Evolutionary conservation across 257 asterid species (phyloP).

Genomic region (Echium plantagineum): DNA sequence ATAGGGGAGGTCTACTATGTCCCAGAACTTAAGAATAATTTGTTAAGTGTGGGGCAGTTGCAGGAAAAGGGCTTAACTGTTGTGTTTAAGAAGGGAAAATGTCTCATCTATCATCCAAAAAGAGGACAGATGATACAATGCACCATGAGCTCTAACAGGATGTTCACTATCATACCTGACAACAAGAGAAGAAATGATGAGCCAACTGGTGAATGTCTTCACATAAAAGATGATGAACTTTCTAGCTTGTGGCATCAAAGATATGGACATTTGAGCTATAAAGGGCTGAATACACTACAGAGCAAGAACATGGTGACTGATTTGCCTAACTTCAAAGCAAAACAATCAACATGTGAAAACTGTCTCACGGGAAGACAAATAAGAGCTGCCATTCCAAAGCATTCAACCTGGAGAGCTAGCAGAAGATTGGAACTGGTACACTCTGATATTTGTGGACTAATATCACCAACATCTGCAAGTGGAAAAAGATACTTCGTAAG

Average conservation of each 20-base stretch:
- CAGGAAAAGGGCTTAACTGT: too few species aligned
- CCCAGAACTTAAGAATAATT: not conserved
- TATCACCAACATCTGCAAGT: not conserved
- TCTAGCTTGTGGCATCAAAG: conserved; percentile 6
- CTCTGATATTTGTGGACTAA: too few species aligned
- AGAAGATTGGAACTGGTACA: not conserved
- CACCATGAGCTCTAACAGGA: too few species aligned
- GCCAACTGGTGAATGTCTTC: not conserved
- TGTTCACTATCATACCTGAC: too few species aligned
- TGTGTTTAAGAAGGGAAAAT: too few species aligned
- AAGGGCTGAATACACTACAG: not conserved
- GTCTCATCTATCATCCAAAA: too few species aligned
- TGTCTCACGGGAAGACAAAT: conserved; percentile 3
- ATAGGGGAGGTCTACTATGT: conserved; percentile 5
- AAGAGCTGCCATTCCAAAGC: not conserved
- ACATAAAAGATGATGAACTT: not conserved
- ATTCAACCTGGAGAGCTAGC: not conserved
- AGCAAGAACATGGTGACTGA: conserved; percentile 7
- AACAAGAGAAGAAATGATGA: not conserved
- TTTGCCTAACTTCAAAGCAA: not conserved
- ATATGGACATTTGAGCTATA: not conserved
- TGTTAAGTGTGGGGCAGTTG: too few species aligned
- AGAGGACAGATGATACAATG: too few species aligned
- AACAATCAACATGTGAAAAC: not conserved
- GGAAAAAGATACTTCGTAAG: not conserved